Base-by-base conservation (phyloP, 75 land plant genomes). In the Pinus taeda region DNA sequence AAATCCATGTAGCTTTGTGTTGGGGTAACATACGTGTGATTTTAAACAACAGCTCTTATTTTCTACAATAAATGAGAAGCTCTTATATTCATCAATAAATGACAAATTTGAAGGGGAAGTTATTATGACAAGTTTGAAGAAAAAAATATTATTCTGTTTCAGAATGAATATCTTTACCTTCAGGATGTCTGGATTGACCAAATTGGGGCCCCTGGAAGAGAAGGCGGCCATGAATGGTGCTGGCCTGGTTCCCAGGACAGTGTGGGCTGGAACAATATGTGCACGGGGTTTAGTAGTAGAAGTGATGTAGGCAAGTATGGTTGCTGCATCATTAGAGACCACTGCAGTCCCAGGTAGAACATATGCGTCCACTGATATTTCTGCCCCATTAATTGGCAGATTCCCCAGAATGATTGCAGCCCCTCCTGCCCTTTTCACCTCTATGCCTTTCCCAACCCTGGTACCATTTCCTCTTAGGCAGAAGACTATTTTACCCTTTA, bases 361-460 rank as follows among this genome's bases (percentile, higher is more conserved):
- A 53, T 82, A 81, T 22, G 86, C 69, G 61, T 85, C 86, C 3
- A 85, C 86, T 7, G 83, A 57, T 14, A 82, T 58, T 5, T 73
- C 86, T 59, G 83, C 85, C 0, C 85, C 86, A 17, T 78, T 73
- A 0, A 59, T 12, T 1, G 36, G 26, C 1, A 66, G 33, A 60
- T 83, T 74, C 11, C 71, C 77, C 36, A 85, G 76, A 22, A 85
- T 85, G 85, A 85, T 82, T 24, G 85, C 86, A 4, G 70, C 73
- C 3, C 81, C 86, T 14, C 86, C 86, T 0, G 85, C 86, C 3
- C 45, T 59, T 57, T 39, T 37, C 22, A 83, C 77, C 57, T 75
- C 85, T 2, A 45, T 53, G 3, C 85, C 85, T 63, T 85, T 85
- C 37, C 61, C 39, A 15, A 75, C 80, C 24, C 79, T 3, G 4